Base-by-base conservation (phyloP, 768 basidiomycete species). In the Tylopilus sp. region DNA sequence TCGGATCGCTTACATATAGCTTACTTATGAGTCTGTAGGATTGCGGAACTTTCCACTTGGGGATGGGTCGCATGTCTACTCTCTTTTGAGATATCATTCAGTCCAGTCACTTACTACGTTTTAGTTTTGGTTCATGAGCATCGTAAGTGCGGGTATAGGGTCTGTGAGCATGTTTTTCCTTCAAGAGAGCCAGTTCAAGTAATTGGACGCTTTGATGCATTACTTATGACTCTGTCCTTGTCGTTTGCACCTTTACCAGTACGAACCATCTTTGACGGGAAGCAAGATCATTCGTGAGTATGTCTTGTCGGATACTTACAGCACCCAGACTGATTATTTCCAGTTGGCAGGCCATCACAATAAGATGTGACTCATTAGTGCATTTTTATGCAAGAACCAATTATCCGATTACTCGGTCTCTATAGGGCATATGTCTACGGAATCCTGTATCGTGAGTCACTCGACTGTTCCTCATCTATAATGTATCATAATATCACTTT, bases 371-470 rank as follows among this genome's bases (percentile, higher is more conserved):
- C n/a, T 76, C 86, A 0, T 68, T 92, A 22, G 68, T 75, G 12
- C 78, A 89, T 92, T 12, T 85, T 89, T 51, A 60, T 50, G 1
- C 61, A 61, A 6, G 88, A 91, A 62, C 79, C 83, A 1, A 87
- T 90, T 58, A 72, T 87, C 19, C 86, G 87, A 59, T 64, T 87
- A 3, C 69, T 90, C 11, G 83, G 84, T 0, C 4, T 83, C 1
- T 90, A 88, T 55, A 81, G 87, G 78, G 82, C 85, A 0, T 82
- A 87, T 57, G 63, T 86, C 14, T 92, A 86, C 52, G 89, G 85
- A 6, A 61, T 75, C 0, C 68, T 84, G 34, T 87, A 85, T 52
- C 56, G 83, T 83, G 59, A 45, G 81, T 68, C 28, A 2, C 59
- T 43, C 7, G 41, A 34, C 21, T 22, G 3, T 19, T 12, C 19